Percentiles rank a stretch among this genome's conserved stretches.
phyloP scores from a whole-genome alignment of 2,329 filamentous ascomycete species.

The Tricladium varicosporioides region DNA sequence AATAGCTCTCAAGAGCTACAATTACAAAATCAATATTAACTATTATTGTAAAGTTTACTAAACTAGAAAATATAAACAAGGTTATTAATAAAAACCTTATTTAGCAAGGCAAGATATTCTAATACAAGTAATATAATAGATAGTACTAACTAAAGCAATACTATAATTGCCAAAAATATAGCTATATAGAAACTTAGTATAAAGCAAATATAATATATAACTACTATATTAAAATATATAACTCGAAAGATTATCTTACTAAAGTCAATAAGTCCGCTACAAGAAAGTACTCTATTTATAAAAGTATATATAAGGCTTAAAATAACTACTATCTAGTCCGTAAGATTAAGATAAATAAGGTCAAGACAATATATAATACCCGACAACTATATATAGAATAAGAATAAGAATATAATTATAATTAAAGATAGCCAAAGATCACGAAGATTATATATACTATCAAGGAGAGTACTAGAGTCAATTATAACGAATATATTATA shows the following conservation, averaged over 20 bases:
- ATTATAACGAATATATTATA: conserved; percentile 12
- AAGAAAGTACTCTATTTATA: conserved; percentile 23
- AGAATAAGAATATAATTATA: conserved; percentile 10
- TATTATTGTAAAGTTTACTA: conserved; percentile 13
- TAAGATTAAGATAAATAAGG: conserved; percentile 26
- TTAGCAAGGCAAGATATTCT: conserved; percentile 12
- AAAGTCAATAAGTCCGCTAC: conserved; percentile 2
- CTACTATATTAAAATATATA: conserved; percentile 14
- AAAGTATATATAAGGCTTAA: conserved; percentile 28
- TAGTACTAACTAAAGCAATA: conserved; percentile 17
- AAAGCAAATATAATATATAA: conserved; percentile 14
- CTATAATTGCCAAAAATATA: conserved; percentile 19
- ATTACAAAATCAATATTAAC: conserved; percentile 6
- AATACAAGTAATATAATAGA: conserved; percentile 16
- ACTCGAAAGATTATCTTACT: conserved; percentile 12
- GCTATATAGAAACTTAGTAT: conserved; percentile 21
- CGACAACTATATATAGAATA: conserved; percentile 14
- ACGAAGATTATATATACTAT: background rate
- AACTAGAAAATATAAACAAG: conserved; percentile 11
- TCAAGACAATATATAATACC: conserved; percentile 23
- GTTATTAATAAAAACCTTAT: conserved; percentile 13
- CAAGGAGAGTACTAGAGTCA: conserved; percentile 10
- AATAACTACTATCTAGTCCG: conserved; percentile 29
- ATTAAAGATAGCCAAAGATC: conserved; percentile 8
- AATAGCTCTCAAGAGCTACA: conserved; percentile 5